Conservation (phyloP, 2,329 filamentous ascomycete genomes). For the Talaromyces sp. region DNA sequence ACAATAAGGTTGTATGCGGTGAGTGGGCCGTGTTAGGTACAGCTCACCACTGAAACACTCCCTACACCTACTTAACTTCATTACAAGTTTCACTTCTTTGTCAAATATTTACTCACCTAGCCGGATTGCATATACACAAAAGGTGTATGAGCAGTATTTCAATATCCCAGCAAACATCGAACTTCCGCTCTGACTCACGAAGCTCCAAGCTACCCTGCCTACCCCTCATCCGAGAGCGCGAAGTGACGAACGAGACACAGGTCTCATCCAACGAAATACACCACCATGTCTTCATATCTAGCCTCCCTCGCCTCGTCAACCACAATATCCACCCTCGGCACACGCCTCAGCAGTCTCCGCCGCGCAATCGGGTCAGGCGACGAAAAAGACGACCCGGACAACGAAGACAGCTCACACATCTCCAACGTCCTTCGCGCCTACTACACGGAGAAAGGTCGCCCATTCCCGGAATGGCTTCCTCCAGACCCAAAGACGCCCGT, state of each 20-base stretch:
- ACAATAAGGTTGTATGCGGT: slow-evolving; percentile 8
- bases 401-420: slow-evolving; percentile 87
- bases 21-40: slow-evolving; percentile 4
- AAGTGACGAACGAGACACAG: not conserved
- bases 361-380: slow-evolving; percentile 43
- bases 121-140: not conserved
- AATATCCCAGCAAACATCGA: too few relatives aligned
- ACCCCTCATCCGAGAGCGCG: not conserved
- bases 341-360: slow-evolving; percentile 57
- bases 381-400: slow-evolving; percentile 44
- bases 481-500: slow-evolving; percentile 76
- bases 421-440: slow-evolving; percentile 89
- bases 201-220: not conserved
- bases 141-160: not conserved
- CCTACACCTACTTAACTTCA: not conserved
- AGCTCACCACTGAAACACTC: slow-evolving; percentile 7
- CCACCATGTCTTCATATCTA: slow-evolving; percentile 74
- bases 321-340: slow-evolving; percentile 52
- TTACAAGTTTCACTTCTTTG: not conserved
- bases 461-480: slow-evolving; percentile 82
- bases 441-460: slow-evolving; percentile 81
- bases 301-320: slow-evolving; percentile 56
- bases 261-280: not conserved
- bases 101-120: not conserved
- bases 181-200: not conserved